Base-by-base conservation (phyloP, 805 yeast species). In the Pichia cephalocereana region DNA sequence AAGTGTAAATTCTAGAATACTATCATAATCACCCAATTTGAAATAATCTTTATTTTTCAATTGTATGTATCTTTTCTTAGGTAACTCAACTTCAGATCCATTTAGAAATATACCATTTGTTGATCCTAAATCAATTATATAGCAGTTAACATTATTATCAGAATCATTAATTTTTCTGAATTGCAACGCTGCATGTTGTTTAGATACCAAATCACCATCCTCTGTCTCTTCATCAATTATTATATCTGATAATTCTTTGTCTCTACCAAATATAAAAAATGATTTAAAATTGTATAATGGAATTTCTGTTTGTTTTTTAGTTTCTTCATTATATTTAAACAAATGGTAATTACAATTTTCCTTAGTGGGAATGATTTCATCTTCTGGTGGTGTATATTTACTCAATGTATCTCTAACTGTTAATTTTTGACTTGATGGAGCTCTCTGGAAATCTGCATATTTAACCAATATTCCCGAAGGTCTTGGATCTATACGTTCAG, bases 41-140 rank as follows among this genome's bases (percentile, higher is more conserved):
- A 64, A 30, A 9, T 52, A 37, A 45, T 64, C 68, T 11, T 55
- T 53, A 43, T 52, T 51, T 31, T 49, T 49, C 46, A 64, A 49
- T 45, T 64, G 61, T 17, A 64, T 48, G 44, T 45, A 63, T 19
- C 62, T 49, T 17, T 52, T 52, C 1, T 41, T 45, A 3, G 67
- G 67, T 3, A 64, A 38, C 42, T 59, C 62, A 9, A 36, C 44
- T 14, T 52, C 43, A 4, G 46, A 53, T 14, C 57, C 65, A 39
- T 64, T 62, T 14, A 64, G 39, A 48, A 58, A 63, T 4, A 64
- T 61, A 5, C 67, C 67, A 39, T 62, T 60, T 1, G 62, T 59
- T 7, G 67, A 63, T 17, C 49, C 53, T 2, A 63, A 44, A 46
- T 64, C 67, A 27, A 63, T 50, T 15, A 64, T 10, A 45, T 61